Evolutionary conservation across 2,329 filamentous ascomycete species (phyloP).

Genomic region (Furcasterigmium furcatum): DNA sequence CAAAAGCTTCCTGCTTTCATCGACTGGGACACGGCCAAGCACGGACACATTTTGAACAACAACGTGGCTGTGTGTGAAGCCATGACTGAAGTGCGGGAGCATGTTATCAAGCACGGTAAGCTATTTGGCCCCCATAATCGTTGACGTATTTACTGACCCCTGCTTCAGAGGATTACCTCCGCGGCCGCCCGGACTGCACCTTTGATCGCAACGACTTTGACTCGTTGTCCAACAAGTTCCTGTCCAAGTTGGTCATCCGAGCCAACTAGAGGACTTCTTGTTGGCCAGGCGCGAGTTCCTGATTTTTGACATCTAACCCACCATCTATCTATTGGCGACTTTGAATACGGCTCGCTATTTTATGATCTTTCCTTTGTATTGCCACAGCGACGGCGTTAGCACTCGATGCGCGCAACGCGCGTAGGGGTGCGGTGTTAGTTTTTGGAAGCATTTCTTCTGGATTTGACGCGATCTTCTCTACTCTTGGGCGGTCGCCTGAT

Average conservation of each 20-base stretch:
- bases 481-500: constrained; percentile 1
- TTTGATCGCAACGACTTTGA: constrained; percentile 94
- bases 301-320: background rate
- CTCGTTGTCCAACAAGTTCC: constrained; percentile 93
- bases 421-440: constrained; percentile 3
- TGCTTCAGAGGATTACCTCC: constrained; percentile 75
- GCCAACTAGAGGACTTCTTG: constrained; percentile 61
- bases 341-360: background rate
- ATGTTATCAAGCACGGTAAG: constrained; percentile 93
- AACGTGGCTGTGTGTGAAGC: constrained; percentile 91
- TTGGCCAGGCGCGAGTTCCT: too few species aligned
- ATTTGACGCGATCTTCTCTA: constrained; percentile 7
- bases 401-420: constrained; percentile 8
- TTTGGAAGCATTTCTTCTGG: background rate
- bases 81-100: constrained; percentile 91
- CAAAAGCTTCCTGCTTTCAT: constrained; percentile 91
- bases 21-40: constrained; percentile 91
- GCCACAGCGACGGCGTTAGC: constrained; percentile 16
- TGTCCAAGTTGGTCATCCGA: constrained; percentile 93
- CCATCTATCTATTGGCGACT: constrained; percentile 1
- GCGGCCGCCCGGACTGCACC: constrained; percentile 72
- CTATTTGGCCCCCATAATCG: constrained; percentile 8
- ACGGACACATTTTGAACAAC: constrained; percentile 86
- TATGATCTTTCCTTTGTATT: constrained; percentile 10
- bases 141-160: constrained; percentile 31